Evolutionary conservation across 2,329 filamentous ascomycete genomes (phyloP).

Genomic region (Fusarium sp.): DNA sequence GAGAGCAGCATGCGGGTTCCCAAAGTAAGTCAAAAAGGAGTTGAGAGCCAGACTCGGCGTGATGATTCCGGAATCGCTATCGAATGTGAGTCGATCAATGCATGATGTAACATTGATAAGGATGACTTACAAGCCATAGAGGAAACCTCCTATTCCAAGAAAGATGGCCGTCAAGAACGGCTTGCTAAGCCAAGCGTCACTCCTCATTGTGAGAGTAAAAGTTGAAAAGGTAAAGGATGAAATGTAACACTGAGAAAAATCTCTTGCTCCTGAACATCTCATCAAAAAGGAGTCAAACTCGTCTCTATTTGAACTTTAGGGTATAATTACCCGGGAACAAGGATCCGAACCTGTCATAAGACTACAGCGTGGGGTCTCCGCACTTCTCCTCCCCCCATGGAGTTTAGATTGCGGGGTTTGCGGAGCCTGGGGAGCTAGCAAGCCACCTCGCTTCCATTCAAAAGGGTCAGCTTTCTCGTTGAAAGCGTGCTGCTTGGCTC

Average conservation of each 20-base stretch:
- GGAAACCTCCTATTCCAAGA: conserved; percentile 54
- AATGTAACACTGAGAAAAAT: neutral
- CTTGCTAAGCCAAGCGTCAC: conserved; percentile 50
- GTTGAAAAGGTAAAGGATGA: neutral
- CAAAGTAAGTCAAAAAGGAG: conserved; percentile 51
- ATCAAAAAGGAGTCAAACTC: neutral
- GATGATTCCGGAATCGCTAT: conserved; percentile 56
- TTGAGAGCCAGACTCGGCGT: conserved; percentile 53
- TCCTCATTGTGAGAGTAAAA: conserved; percentile 37
- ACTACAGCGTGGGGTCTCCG: conserved; percentile 16
- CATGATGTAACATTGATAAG: neutral
- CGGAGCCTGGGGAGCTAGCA: neutral
- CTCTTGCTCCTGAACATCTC: neutral
- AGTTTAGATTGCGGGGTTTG: conserved; percentile 37
- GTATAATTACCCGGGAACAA: conserved; percentile 30
- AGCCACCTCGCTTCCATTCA: conserved; percentile 5
- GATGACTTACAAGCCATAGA: conserved; percentile 52
- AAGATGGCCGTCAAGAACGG: conserved; percentile 54
- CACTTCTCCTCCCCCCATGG: conserved; percentile 16
- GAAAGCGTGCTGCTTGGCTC: neutral
- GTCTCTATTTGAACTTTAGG: conserved; percentile 18
- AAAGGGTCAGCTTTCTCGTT: conserved; percentile 13
- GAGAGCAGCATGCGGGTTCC: conserved; percentile 48
- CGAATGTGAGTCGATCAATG: rapidly evolving
- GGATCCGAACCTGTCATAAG: conserved; percentile 6